Evolutionary conservation across 164 flowering plant species (phyloP).

Genomic region (Brasenia schreberi): DNA sequence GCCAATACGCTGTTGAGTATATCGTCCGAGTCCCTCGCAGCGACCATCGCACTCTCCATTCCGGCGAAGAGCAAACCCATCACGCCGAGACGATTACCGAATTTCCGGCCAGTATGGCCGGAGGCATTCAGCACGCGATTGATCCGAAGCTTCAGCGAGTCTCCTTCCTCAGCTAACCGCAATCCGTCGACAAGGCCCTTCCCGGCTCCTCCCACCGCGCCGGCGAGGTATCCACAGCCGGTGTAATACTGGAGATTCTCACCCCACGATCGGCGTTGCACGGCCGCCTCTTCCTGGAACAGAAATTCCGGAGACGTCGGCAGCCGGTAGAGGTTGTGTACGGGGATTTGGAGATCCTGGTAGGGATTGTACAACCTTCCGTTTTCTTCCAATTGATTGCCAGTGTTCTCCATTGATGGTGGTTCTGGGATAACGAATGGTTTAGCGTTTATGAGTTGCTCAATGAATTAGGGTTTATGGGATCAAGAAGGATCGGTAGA

Average conservation of each 20-base stretch:
- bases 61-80: conserved; percentile 50
- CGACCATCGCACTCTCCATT: conserved; percentile 43
- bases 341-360: conserved; percentile 33
- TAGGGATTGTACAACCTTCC: conserved; percentile 37
- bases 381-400: conserved; percentile 6
- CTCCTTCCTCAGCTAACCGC: conserved; percentile 33
- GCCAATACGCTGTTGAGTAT: conserved; percentile 43
- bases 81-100: conserved; percentile 39
- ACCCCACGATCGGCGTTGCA: conserved; percentile 45
- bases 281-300: conserved; percentile 39
- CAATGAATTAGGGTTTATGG: no score
- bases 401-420: conserved; percentile 14
- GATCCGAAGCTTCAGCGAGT: conserved; percentile 34
- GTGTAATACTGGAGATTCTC: conserved; percentile 44
- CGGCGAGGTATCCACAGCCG: conserved; percentile 37
- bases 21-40: conserved; percentile 46
- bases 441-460: no score
- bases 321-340: conserved; percentile 35
- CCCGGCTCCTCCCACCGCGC: conserved; percentile 29
- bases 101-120: conserved; percentile 27
- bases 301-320: conserved; percentile 54
- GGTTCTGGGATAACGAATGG: no score
- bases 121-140: conserved; percentile 43
- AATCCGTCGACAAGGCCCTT: conserved; percentile 36
- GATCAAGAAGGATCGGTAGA: no score